Percentiles rank a stretch among this genome's conserved stretches.
These are phyloP conservation scores for Termitomyces sp. DNA, from an alignment of 768 basidiomycete species.

Conservation along the genomic window DNA sequence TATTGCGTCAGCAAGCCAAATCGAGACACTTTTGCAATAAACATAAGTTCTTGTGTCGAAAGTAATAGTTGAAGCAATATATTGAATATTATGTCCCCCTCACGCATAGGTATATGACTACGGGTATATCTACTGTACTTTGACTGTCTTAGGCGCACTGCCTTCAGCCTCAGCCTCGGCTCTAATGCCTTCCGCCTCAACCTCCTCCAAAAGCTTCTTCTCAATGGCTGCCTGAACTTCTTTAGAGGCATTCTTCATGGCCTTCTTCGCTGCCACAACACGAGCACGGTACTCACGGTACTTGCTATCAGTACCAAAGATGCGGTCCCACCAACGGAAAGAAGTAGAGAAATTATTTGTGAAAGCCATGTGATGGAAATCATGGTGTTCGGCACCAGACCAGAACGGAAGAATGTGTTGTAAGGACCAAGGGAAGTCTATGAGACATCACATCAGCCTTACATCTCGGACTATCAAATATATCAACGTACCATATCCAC, in stretches of 20 bases:
- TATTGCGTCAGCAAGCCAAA: constrained; percentile 23
- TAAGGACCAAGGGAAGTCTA: constrained; percentile 97
- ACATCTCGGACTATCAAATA: not conserved
- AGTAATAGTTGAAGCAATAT: not conserved
- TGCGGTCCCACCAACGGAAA: constrained; percentile 90
- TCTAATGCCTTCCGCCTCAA: constrained; percentile 67
- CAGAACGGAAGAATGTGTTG: constrained; percentile 92
- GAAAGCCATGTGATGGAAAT: constrained; percentile 98
- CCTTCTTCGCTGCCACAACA: constrained; percentile 56
- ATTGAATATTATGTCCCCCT: not conserved
- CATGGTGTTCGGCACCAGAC: constrained; percentile 97
- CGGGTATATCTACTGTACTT: constrained; percentile 28
- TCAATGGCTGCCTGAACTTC: constrained; percentile 55
- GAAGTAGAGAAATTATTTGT: constrained; percentile 91
- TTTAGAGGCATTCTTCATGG: constrained; percentile 48
- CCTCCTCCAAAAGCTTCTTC: constrained; percentile 59
- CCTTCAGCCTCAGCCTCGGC: constrained; percentile 59
- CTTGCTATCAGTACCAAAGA: constrained; percentile 89
- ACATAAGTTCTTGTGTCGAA: not conserved
- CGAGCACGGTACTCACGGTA: constrained; percentile 78
- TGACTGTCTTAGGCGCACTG: constrained; percentile 25
- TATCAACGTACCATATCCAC: constrained; percentile 74
- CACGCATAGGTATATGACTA: constrained; percentile 2
- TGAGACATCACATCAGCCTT: not conserved
- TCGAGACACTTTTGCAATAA: constrained; percentile 6